phyloP scores from a whole-genome alignment of 371 early-diverging fungal species.

The Mucor racemosus region DNA sequence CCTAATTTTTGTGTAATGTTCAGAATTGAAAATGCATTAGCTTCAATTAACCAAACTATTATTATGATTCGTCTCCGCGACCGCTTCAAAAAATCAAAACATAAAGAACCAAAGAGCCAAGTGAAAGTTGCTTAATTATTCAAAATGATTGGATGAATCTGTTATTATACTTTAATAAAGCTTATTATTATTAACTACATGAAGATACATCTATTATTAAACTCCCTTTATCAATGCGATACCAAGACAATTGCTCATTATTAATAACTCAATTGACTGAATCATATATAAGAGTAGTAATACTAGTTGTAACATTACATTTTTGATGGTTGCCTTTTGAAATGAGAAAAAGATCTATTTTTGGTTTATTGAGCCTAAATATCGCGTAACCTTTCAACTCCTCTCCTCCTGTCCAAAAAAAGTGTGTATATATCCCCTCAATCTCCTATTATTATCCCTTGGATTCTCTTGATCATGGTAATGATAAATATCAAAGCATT shows the following conservation, averaged over 20 bases:
- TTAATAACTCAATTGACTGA: background rate
- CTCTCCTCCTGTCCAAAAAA: background rate
- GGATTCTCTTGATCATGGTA: background rate
- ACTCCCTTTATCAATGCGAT: background rate
- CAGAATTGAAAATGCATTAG: slow-evolving; percentile 13
- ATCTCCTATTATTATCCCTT: slow-evolving; percentile 1
- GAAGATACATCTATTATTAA: background rate
- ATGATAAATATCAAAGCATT: background rate
- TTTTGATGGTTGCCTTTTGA: background rate
- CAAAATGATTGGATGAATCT: background rate
- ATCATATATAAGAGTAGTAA: no score
- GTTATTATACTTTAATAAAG: no score
- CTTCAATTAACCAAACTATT: slow-evolving; percentile 14
- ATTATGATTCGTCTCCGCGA: background rate
- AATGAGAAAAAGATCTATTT: background rate
- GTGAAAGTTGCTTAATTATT: no score
- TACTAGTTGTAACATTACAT: slow-evolving; percentile 2
- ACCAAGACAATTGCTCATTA: background rate
- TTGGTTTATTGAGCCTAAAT: no score
- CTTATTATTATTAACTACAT: background rate
- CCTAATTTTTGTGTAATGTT: slow-evolving; percentile 26
- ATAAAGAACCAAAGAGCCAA: no score
- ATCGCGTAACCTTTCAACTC: background rate
- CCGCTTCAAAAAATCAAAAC: background rate
- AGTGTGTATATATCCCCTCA: background rate